A percentile compares a stretch with the other conserved stretches of the same genome.
Evolutionary conservation across 306 rosid species (phyloP).

Genomic region (Senna siamea): DNA sequence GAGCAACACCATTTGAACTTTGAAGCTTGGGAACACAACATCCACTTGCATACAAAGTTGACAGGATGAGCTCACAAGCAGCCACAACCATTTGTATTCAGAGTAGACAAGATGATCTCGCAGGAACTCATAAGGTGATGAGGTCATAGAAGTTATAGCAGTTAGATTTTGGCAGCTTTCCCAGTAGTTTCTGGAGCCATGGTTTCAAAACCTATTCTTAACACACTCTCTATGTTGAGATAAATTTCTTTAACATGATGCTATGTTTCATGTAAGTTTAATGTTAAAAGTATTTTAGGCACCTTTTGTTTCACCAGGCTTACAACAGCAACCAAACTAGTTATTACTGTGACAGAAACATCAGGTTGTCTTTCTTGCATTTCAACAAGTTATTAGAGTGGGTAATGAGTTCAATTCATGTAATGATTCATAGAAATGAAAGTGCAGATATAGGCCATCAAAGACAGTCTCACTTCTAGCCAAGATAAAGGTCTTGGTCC

Average conservation of each 20-base stretch:
- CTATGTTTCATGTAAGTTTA: conserved; percentile 12
- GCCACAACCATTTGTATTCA: conserved; percentile 31
- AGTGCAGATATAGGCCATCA: conserved; percentile 25
- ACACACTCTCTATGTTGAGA: neutral
- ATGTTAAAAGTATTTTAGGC: neutral
- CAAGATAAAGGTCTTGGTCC: conserved; percentile 5
- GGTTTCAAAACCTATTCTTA: neutral
- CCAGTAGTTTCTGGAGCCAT: neutral
- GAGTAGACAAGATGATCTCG: conserved; percentile 13
- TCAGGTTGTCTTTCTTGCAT: neutral
- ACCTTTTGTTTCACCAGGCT: conserved; percentile 29
- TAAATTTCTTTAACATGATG: neutral
- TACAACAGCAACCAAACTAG: conserved; percentile 14
- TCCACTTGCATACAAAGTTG: neutral
- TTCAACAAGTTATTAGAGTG: neutral
- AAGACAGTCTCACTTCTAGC: neutral
- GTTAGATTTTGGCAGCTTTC: neutral
- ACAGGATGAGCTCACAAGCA: conserved; percentile 19
- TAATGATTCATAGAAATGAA: conserved; percentile 8
- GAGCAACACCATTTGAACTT: no score
- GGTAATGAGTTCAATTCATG: neutral
- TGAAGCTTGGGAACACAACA: neutral
- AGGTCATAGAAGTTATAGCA: neutral
- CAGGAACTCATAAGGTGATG: neutral
- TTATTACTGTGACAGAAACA: conserved; percentile 11